Evolutionary conservation across 1,139 yeast genomes (phyloP).

Genomic region (Nakaseomyces bracarensis): DNA sequence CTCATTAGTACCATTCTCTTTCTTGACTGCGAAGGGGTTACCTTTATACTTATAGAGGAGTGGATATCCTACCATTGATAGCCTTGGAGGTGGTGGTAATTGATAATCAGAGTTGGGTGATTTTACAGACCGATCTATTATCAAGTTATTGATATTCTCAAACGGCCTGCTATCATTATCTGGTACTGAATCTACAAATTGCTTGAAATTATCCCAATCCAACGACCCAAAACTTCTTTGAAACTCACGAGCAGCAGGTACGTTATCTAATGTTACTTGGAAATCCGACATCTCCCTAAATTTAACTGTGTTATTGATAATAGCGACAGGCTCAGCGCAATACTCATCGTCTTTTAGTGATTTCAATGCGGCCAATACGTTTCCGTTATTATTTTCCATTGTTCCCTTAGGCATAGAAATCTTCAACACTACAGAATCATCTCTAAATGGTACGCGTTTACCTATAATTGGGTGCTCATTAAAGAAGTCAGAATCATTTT

Average conservation of each 20-base stretch:
- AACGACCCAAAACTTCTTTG: slow-evolving; percentile 29
- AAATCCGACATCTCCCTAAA: slow-evolving; percentile 87
- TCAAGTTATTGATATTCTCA: slow-evolving; percentile 25
- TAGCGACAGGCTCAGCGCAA: slow-evolving; percentile 52
- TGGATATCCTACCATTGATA: slow-evolving; percentile 69
- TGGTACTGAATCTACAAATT: slow-evolving; percentile 39
- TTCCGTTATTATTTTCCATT: slow-evolving; percentile 40
- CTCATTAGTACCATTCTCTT: slow-evolving; percentile 39
- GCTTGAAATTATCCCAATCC: slow-evolving; percentile 30
- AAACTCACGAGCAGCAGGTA: slow-evolving; percentile 40
- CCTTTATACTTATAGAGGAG: slow-evolving; percentile 60
- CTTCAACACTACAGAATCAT: slow-evolving; percentile 60
- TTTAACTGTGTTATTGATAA: slow-evolving; percentile 61
- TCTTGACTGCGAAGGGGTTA: slow-evolving; percentile 47
- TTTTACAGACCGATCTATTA: slow-evolving; percentile 30
- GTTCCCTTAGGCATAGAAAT: slow-evolving; percentile 60
- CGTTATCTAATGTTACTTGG: slow-evolving; percentile 59
- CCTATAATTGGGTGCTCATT: slow-evolving; percentile 76
- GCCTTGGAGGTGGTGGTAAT: slow-evolving; percentile 80
- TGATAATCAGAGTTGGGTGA: slow-evolving; percentile 43
- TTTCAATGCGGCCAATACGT: slow-evolving; percentile 46
- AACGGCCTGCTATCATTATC: slow-evolving; percentile 33
- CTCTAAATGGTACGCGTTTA: slow-evolving; percentile 35
- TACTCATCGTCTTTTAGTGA: slow-evolving; percentile 29
- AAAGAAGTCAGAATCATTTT: slow-evolving; percentile 20